Conservation (phyloP, 257 asterid genomes). For the Solanum ossicruentum region DNA sequence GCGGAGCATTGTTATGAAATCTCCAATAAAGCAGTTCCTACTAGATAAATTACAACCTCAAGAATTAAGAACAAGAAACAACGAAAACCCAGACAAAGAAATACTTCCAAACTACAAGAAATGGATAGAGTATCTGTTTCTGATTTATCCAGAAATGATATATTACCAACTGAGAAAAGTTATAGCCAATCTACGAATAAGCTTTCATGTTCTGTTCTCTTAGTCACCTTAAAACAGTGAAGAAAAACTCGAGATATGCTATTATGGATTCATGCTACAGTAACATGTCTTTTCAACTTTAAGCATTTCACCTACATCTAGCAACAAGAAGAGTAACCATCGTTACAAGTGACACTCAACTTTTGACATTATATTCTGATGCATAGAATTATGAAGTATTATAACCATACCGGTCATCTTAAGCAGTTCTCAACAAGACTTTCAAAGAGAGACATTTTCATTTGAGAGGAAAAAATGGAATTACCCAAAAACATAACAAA, state of each 20-base stretch:
- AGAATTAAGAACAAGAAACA: background rate
- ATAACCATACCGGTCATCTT: background rate
- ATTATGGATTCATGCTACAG: background rate
- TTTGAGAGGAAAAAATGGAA: background rate
- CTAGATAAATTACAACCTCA: background rate
- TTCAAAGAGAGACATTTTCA: background rate
- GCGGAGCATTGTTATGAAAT: background rate
- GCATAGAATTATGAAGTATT: background rate
- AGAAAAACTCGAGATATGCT: background rate
- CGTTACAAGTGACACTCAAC: background rate
- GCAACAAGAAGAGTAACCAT: background rate
- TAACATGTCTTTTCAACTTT: background rate
- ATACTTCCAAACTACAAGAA: background rate
- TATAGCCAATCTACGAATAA: background rate
- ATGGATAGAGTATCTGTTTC: background rate
- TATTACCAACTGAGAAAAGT: background rate
- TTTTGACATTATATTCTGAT: background rate
- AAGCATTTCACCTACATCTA: background rate
- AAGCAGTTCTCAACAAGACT: background rate
- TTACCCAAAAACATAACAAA: background rate
- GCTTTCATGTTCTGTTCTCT: background rate
- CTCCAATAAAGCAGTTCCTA: background rate
- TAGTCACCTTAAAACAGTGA: background rate
- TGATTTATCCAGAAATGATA: background rate
- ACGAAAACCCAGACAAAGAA: background rate